phyloP scores from a whole-genome alignment of 345 rosid genomes.

The Pistacia integerrima region DNA sequence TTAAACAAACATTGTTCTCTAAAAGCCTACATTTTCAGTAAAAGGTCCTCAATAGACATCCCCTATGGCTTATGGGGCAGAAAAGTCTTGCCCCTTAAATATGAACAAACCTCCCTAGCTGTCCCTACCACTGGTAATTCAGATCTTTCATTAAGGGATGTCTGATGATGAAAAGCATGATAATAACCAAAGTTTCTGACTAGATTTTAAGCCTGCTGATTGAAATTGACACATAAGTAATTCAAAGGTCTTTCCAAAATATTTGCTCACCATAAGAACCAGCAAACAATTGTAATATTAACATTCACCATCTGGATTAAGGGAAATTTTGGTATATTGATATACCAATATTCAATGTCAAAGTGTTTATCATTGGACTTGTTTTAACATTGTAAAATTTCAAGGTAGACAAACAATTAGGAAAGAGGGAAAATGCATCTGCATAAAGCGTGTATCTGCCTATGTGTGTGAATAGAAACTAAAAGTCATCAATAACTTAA shows the following conservation, averaged over 20 bases:
- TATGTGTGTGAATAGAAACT: neutral
- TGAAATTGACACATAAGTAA: no score
- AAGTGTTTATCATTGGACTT: neutral
- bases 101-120: neutral
- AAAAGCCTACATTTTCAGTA: neutral
- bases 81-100: neutral
- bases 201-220: no score
- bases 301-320: neutral
- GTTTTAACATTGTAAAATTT: neutral
- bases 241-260: no score
- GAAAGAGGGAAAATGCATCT: neutral
- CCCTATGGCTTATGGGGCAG: no score
- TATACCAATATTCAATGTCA: neutral
- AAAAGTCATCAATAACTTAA: neutral
- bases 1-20: neutral
- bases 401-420: neutral
- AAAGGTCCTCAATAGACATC: neutral
- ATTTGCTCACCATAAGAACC: neutral
- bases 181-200: no score
- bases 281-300: neutral
- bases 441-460: neutral
- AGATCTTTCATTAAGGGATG: neutral
- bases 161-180: no score
- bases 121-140: neutral
- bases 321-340: no score